Evolutionary conservation across 805 yeast species (phyloP), one percentile per base, ranked within the genome.

Genomic region (Torulaspora microellipsoides): DNA sequence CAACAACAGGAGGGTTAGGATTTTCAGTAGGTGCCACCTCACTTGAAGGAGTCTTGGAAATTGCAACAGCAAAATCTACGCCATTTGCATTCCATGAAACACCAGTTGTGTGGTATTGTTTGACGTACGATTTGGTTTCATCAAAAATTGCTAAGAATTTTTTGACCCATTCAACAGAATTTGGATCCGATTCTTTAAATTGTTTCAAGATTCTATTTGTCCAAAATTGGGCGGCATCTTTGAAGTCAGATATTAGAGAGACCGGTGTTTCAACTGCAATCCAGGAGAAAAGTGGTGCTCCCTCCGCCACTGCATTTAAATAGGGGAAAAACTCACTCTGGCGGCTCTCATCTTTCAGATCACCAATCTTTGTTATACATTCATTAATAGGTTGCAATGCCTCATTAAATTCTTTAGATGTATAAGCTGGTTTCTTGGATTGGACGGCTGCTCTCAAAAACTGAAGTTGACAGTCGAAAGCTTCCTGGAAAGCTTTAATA

Each of bases 221-320:
- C 89, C 97, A 93, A 68, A 93, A 93, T 63, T 84, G 91, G 29
- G 96, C 85, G 15, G 95, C 80, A 59, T 93, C 99, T 60, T 83
- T 85, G 67, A 81, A 85, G 52, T 90, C 96, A 3, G 84, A 78
- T 44, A 93, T 76, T 51, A 73, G 77, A 0, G 87, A 78, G 12
- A 84, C 78, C 1, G 97, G 96, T 4, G 87, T 80, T 3, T 74
- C 78, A 5, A 78, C 76, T 14, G 86, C 79, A 49, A 91, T 76
- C 99, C 99, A 93, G 17, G 95, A 95, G 42, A 90, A 71, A 6
- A 85, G 87, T 9, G 96, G 89, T 8, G 85, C 78, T 38, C 96
- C 97, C 61, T 93, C 98, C 20, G 89, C 78, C 33, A 93, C 74
- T 1, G 97, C 77, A 55, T 83, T 87, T 64, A 93, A 73, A 60